phyloP scores from a whole-genome alignment of 2,329 filamentous ascomycete species.

The Paecilomyces sp. region DNA sequence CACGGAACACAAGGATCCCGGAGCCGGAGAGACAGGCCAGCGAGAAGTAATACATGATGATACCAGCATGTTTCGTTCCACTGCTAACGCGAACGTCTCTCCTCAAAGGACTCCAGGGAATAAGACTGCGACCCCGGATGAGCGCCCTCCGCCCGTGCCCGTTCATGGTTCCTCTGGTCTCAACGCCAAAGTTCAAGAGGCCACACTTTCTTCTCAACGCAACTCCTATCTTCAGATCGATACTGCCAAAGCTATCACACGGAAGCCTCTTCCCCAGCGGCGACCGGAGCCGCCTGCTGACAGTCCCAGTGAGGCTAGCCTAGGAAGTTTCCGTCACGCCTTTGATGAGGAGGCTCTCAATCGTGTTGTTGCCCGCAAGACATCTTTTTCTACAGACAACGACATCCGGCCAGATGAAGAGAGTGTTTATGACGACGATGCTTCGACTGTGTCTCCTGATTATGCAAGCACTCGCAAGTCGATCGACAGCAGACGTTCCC shows the following conservation, averaged over 20 bases:
- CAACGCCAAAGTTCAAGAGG: not conserved
- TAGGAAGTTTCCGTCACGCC: conserved; percentile 35
- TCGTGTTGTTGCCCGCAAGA: conserved; percentile 31
- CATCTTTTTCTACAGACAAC: conserved; percentile 18
- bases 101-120: conserved; percentile 1
- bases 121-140: conserved; percentile 3
- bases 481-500: conserved; percentile 35
- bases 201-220: not conserved
- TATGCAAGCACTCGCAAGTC: conserved; percentile 66
- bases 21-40: conserved; percentile 27
- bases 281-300: conserved; percentile 2
- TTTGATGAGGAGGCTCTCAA: conserved; percentile 46
- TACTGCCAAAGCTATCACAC: conserved; percentile 38
- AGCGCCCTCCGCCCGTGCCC: conserved; percentile 4
- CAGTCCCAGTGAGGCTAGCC: conserved; percentile 25
- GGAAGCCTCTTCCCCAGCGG: conserved; percentile 48
- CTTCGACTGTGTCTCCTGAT: conserved; percentile 61
- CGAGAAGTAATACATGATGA: conserved; percentile 33
- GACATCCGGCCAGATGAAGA: conserved; percentile 26
- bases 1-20: conserved; percentile 33
- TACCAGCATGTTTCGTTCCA: conserved; percentile 23
- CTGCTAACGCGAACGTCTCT: conserved; percentile 19
- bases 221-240: conserved; percentile 19
- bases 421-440: conserved; percentile 48
- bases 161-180: conserved; percentile 1